Evolutionary conservation across 2,329 filamentous ascomycete species (phyloP), one percentile per base, ranked within the genome.

Genomic region (Fusarium mundagurra): DNA sequence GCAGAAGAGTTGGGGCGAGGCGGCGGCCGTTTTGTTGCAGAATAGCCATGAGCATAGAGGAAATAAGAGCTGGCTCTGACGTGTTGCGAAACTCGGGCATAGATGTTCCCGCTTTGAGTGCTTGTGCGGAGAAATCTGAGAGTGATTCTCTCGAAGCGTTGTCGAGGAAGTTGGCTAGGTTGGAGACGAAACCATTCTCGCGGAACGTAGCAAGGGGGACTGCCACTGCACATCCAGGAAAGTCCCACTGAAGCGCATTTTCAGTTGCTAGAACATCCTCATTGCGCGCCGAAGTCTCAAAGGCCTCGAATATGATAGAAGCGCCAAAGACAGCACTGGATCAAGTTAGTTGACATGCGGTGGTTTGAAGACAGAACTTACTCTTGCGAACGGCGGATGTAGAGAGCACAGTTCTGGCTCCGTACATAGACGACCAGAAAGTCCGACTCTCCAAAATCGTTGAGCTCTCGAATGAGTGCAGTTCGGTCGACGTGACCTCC

Each of bases 81-180:
- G 90, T 90, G 62, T 93, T 88, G 7, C 92, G 87, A 31, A 82
- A 81, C 76, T 94, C 92, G 13, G 83, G 80, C 2, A 88, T 79
- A 0, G 80, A 77, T 0, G 82, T 81, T 0, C 86, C 85, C 4
- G 88, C 89, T 74, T 93, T 93, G 50, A 77, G 75, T 0, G 86
- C 82, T 18, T 82, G 80, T 0, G 89, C 88, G 0, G 86, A 85
- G 67, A 92, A 91, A 8, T 81, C 81, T 33, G 88, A 86, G 31
- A 91, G 78, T 0, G 85, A 82, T 69, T 92, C 89, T 0, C 82
- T 80, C 55, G 87, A 89, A 0, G 89, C 88, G 69, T 88, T 86
- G 57, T 91, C 86, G 1, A 93, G 81, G 59, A 92, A 92, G 0
- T 73, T 72, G 1, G 87, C 83, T 2, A 93, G 79, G 10, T 80